Conservation (phyloP, 495 filamentous ascomycete species). For the Penicillium ochrochloron region DNA sequence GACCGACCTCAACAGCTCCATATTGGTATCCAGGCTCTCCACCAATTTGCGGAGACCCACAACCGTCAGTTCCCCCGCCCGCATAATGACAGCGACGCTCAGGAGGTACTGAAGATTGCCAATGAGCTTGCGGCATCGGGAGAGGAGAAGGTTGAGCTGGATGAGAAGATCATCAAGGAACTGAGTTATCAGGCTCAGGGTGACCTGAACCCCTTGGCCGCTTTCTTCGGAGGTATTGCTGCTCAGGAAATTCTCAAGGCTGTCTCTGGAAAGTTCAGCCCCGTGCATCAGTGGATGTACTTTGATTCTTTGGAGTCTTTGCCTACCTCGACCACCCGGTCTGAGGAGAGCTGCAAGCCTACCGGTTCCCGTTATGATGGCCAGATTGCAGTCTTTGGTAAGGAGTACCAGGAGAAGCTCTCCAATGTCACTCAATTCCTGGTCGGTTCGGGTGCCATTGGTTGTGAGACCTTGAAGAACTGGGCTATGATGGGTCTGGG, state of each 20-base stretch:
- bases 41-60: constrained; percentile 75
- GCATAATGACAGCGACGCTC: constrained; percentile 82
- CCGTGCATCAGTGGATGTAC: constrained; percentile 92
- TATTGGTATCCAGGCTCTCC: constrained; percentile 88
- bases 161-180: constrained; percentile 91
- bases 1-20: constrained; percentile 92
- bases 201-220: constrained; percentile 88
- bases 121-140: constrained; percentile 64
- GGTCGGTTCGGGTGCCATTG: constrained; percentile 96
- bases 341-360: constrained; percentile 86
- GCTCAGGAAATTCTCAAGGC: constrained; percentile 98
- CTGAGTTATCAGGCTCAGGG: constrained; percentile 95
- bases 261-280: constrained; percentile 96
- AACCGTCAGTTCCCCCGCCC: constrained; percentile 74
- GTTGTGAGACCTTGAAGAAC: constrained; percentile 99
- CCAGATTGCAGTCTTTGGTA: constrained; percentile 95
- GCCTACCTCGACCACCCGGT: constrained; percentile 70
- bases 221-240: constrained; percentile 92
- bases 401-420: constrained; percentile 91
- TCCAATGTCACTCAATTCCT: constrained; percentile 88
- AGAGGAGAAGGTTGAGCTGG: constrained; percentile 79
- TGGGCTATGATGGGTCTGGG: constrained; percentile 99
- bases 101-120: constrained; percentile 73
- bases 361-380: constrained; percentile 87
- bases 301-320: constrained; percentile 97